Percentiles rank a stretch among this genome's conserved stretches.
Evolutionary conservation across 2,329 filamentous ascomycete species (phyloP).

Genomic region (Fusarium musae): DNA sequence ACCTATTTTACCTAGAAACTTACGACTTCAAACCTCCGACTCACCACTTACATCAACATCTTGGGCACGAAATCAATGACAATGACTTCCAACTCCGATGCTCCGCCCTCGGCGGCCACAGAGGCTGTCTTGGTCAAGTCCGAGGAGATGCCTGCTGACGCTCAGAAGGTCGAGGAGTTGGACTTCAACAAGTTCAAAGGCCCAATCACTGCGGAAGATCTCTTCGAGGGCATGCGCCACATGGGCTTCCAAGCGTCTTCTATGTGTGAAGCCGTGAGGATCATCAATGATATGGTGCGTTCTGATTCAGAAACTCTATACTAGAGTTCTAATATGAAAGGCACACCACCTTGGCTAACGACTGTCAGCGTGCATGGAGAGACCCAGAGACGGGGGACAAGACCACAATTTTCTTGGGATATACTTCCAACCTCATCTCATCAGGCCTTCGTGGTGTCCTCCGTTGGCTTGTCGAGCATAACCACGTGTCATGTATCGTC

Average conservation of each 20-base stretch:
- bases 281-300: slow-evolving; percentile 92
- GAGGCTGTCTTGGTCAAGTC: slow-evolving; percentile 89
- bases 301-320: background rate
- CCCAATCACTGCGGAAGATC: slow-evolving; percentile 85
- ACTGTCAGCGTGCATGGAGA: slow-evolving; percentile 74
- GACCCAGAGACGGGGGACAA: slow-evolving; percentile 81
- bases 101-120: slow-evolving; percentile 71
- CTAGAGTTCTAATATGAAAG: background rate
- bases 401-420: slow-evolving; percentile 96
- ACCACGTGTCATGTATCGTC: slow-evolving; percentile 91
- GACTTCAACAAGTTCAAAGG: slow-evolving; percentile 88
- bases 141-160: slow-evolving; percentile 79
- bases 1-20: background rate
- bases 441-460: slow-evolving; percentile 92
- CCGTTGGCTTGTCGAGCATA: slow-evolving; percentile 92
- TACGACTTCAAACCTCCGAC: slow-evolving; percentile 1
- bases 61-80: background rate
- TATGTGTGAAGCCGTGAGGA: slow-evolving; percentile 86
- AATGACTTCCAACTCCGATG: slow-evolving; percentile 51
- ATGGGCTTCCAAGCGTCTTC: slow-evolving; percentile 82
- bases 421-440: slow-evolving; percentile 97
- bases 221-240: slow-evolving; percentile 81
- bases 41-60: slow-evolving; percentile 8
- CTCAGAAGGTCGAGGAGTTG: slow-evolving; percentile 87
- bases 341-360: slow-evolving; percentile 10